Percentiles rank a stretch among this genome's conserved stretches.
Evolutionary conservation across 768 basidiomycete genomes (phyloP).

Genomic region (Amylocystis lapponica): DNA sequence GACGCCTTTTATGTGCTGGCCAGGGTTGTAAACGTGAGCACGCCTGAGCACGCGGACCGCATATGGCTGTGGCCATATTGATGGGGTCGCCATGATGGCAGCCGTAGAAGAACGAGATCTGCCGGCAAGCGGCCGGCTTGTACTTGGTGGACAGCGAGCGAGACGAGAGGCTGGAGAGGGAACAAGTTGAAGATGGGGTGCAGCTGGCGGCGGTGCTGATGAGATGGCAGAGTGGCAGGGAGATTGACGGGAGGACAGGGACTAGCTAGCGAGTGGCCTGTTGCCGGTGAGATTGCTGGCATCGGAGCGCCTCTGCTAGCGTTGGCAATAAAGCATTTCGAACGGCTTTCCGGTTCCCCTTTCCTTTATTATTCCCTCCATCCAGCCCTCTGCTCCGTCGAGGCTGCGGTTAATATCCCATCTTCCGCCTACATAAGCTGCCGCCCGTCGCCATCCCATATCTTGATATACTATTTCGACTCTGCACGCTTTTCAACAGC

Average conservation of each 20-base stretch:
- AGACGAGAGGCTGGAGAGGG: neutral
- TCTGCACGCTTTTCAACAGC: neutral
- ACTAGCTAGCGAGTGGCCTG: no score
- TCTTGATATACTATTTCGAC: neutral
- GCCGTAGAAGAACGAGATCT: no score
- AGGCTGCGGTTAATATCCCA: neutral
- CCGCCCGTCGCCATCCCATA: neutral
- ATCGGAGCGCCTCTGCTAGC: slow-evolving; percentile 1
- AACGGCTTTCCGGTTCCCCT: neutral
- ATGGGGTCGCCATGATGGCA: no score
- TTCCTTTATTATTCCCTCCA: neutral
- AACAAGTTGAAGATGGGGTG: neutral
- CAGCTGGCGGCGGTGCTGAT: neutral
- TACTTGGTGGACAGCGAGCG: neutral
- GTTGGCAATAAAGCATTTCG: neutral
- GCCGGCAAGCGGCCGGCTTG: no score
- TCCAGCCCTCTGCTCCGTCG: neutral
- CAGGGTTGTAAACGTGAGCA: no score
- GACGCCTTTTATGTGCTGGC: no score
- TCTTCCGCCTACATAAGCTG: neutral
- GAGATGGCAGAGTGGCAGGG: neutral
- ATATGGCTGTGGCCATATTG: neutral
- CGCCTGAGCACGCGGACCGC: slow-evolving; percentile 17
- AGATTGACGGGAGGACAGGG: neutral
- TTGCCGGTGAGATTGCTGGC: no score